Base-by-base conservation (phyloP, 2,329 filamentous ascomycete species). In the Xylaria digitata region DNA sequence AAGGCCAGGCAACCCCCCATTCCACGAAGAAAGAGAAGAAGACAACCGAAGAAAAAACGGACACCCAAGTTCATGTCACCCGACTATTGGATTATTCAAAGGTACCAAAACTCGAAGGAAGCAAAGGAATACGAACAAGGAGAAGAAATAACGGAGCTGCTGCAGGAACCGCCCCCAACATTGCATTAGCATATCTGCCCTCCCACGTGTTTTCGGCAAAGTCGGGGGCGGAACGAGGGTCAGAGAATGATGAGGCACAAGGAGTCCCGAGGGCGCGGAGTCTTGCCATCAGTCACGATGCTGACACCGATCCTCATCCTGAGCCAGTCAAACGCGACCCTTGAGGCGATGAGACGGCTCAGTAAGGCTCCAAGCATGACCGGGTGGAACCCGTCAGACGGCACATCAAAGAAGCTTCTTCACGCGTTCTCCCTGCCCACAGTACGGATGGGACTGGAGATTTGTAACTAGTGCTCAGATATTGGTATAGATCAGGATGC, bases 141-240 rank as follows among this genome's bases (percentile, higher is more conserved):
- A 42, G 37, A 40, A 42, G 55, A 21, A 50, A 61, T 30, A 49
- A 55, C 49, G 32, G 55, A 30, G 13, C 45, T 34, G 34, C 3
- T 49, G 61, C 23, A 55, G 46, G 46, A 26, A n/a, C 30, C 56
- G 56, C 65, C 61, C 30, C 61, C 45, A 64, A 67, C 55, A 40
- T 43, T 43, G n/a, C 55, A 63, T 59, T 50, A 26, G 13, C 7
- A 30, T 15, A 67, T 67, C 61, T 65, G 65, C 32, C 43, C 50
- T 53, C 37, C 50, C 65, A 61, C 65, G 61, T 65, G 65, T 26
- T 55, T 37, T 60, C 54, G 65, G 60, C 55, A 56, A 23, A 55
- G 50, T 55, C 55, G 45, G 45, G 45, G 61, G 26, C 40, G 55
- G 42, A 58, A 32, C 45, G 42, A 13, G 30, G 40, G 34, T 49